Evolutionary conservation across 2,329 filamentous ascomycete species (phyloP), one percentile per base, ranked within the genome.

Genomic region (Epichloe coenophiala): DNA sequence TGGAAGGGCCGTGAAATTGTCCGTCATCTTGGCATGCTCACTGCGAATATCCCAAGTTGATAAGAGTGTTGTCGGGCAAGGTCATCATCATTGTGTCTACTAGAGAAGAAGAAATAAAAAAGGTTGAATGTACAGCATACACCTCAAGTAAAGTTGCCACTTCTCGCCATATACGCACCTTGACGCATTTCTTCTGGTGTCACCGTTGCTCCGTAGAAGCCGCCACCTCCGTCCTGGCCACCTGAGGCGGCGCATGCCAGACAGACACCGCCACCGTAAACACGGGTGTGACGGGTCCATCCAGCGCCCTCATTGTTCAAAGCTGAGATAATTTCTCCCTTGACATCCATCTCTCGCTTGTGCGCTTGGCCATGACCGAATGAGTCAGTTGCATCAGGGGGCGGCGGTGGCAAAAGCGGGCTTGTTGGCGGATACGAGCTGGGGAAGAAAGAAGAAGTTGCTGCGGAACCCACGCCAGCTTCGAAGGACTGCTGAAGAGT

Each of bases 251-350:
- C 65, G 55, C 77, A 81, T 1, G 76, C 76, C 39, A 78, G 67
- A 54, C 77, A 81, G 3, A 75, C 70, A 5, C 77, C 76, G 52
- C 77, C 77, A 31, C 76, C 76, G 55, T 79, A 80, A 27, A 80
- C 77, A 27, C 76, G 71, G 15, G 77, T 81, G 60, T 81, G 77
- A 38, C 76, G 71, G 57, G 69, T 74, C 77, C 76, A 81, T 41
- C 70, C 71, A 17, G 70, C 67, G 4, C 73, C 75, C 12, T 68
- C 64, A 51, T 67, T 66, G 57, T 77, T 71, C 51, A 72, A 62
- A 12, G 71, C 65, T 8, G 71, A 73, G 40, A 77, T 67, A 50
- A 75, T 72, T 57, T 78, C 74, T 31, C 73, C 75, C 45, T 73
- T 67, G 4, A 76, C 65, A 47, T 70, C 66, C 37, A 73, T 65